Evolutionary conservation across 192 early-diverging fungal genomes (phyloP), one percentile per base, ranked within the genome.

Genomic region (Coemansia sp.): DNA sequence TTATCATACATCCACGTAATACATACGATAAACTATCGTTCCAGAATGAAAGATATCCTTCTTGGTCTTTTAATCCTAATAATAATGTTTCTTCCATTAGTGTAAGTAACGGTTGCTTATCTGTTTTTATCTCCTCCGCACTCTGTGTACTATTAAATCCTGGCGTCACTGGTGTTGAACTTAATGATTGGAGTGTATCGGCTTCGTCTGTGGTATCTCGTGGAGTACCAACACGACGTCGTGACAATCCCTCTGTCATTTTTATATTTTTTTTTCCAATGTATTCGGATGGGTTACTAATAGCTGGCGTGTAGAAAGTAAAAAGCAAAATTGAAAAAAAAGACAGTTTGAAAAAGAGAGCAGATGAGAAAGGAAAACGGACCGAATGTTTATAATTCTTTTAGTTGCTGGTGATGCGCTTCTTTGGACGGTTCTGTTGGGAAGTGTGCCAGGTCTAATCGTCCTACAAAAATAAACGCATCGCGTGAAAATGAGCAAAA

Each of bases 21-120:
- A 95, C 92, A 81, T 98, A 98, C 22, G 94, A 95, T 59, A 98
- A 94, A 75, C 94, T 95, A 82, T 98, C 96, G 80, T 98, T 98
- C 96, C 96, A 98, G 75, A 98, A 98, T 24, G 94, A 96, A 39
- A 98, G 86, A 66, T 96, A 95, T 2, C 96, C 96, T 87, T 96
- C 83, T 50, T 75, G 66, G 78, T 98, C 96, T 75, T 98, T 98
- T 53, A 97, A 83, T 9, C 96, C 96, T 46, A 98, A 64, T 57
- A 98, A 83, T 63, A 98, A 74, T 17, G 97, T 90, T 69, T 98
- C 95, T 70, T 98, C 96, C 88, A 98, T 89, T 46, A 98, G 75
- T n/a, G 95, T 98, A 51, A 98, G 79, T 73, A 85, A 78, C 3
- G 91, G 91, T 25, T 82, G 74, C 51, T 78, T 82, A 57, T 85